Conservation (phyloP, 2,329 filamentous ascomycete genomes). For the Fusarium sp. region DNA sequence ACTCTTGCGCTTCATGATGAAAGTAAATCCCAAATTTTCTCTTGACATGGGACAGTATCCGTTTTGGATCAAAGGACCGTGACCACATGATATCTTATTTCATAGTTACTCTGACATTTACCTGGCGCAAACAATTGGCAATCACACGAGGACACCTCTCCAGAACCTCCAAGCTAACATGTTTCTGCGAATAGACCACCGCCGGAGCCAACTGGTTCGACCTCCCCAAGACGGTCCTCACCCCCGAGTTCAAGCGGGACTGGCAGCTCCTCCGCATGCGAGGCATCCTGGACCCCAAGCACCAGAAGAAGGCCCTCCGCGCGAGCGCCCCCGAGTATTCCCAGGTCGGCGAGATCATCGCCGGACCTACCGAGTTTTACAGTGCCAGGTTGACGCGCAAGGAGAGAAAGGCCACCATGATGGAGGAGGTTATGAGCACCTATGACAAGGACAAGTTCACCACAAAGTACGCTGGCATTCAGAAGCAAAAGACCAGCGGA, state of each 20-base stretch:
- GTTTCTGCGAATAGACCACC: conserved; percentile 57
- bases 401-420: conserved; percentile 86
- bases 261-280: conserved; percentile 91
- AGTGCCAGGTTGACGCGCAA: conserved; percentile 85
- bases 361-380: conserved; percentile 90
- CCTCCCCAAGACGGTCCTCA: conserved; percentile 85
- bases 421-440: conserved; percentile 78
- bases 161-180: conserved; percentile 27
- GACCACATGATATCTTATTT: conserved; percentile 66
- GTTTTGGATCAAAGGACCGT: conserved; percentile 65
- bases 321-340: conserved; percentile 79
- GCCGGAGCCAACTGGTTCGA: conserved; percentile 90
- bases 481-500: conserved; percentile 84
- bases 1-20: conserved; percentile 51
- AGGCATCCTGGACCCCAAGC: conserved; percentile 88
- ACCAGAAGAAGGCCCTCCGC: conserved; percentile 90
- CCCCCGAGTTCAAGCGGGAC: conserved; percentile 87
- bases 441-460: conserved; percentile 76
- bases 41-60: conserved; percentile 54
- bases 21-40: conserved; percentile 50
- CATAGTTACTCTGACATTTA: conserved; percentile 80
- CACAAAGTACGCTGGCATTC: conserved; percentile 88
- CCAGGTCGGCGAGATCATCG: conserved; percentile 88
- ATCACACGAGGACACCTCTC: background rate
- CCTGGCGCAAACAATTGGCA: conserved; percentile 17